phyloP scores from a whole-genome alignment of 2,329 filamentous ascomycete genomes.

The Mariannaea elegans region DNA sequence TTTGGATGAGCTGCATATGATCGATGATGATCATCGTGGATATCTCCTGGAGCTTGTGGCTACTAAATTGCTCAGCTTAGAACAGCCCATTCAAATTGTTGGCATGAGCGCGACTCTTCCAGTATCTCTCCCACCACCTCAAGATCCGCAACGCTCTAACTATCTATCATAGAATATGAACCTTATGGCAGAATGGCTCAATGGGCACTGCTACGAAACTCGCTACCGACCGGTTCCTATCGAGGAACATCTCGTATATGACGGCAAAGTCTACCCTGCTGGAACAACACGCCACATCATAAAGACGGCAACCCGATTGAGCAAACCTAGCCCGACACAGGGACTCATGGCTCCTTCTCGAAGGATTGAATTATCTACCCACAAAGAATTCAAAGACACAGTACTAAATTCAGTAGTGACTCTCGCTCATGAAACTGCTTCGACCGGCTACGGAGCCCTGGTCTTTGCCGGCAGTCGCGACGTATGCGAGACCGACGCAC shows the following conservation, averaged over 20 bases:
- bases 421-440: conserved; percentile 73
- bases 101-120: conserved; percentile 84
- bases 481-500: conserved; percentile 74
- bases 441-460: conserved; percentile 74
- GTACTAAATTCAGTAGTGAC: conserved; percentile 76
- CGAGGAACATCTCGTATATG: conserved; percentile 77
- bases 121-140: conserved; percentile 59
- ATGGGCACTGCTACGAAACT: conserved; percentile 76
- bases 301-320: conserved; percentile 64
- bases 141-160: conserved; percentile 8
- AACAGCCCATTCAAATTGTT: conserved; percentile 73
- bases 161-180: conserved; percentile 67
- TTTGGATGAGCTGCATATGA: conserved; percentile 83
- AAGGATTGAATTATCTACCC: conserved; percentile 62
- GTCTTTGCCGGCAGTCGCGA: conserved; percentile 78
- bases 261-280: conserved; percentile 72
- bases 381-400: conserved; percentile 70
- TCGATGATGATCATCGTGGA: conserved; percentile 78
- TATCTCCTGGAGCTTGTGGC: conserved; percentile 80
- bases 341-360: conserved; percentile 50
- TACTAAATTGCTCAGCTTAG: conserved; percentile 76
- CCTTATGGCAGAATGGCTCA: conserved; percentile 74
- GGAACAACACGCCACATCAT: conserved; percentile 64
- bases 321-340: conserved; percentile 45
- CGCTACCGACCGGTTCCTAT: conserved; percentile 79